Evolutionary conservation across 495 filamentous ascomycete genomes (phyloP), one percentile per base, ranked within the genome.

Genomic region (Rostrohypoxylon terebratum): DNA sequence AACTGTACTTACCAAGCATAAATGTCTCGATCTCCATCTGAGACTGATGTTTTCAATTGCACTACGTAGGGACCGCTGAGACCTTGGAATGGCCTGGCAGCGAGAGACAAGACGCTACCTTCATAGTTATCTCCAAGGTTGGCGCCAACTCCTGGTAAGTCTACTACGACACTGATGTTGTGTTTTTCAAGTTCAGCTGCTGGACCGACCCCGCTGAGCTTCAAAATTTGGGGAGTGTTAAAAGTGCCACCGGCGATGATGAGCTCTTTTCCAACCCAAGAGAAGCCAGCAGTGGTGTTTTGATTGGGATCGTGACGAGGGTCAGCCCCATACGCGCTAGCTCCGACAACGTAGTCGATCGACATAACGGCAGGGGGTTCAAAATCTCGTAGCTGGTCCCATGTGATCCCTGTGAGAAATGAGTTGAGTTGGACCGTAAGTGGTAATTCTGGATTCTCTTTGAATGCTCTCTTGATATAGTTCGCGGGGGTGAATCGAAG

Each of bases 101-200:
- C 73, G 23, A 77, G 55, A 3, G 74, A 75, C 14, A 77, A 36
- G 18, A 81, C 75, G 38, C 74, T 69, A 33, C 74, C 73, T 47
- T 83, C 81, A 60, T 83, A 81, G 73, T 89, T 87, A 63, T 90
- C 88, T 70, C 82, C 82, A 5, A 89, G 79, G 47, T 87, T 87
- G 58, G 81, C 81, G 4, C 87, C 87, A 1, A 90, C 87, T 10
- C 85, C 87, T 8, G 86, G 87, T 0, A 84, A 71, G 23, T 88
- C 77, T 1, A 83, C 74, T 18, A 81, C 68, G 25, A 84, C 80
- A n/a, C 80, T 71, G 47, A 90, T 88, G 9, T 75, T 76, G 61
- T 83, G 79, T 45, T 83, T 79, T 1, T 76, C 62, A 11, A 89
- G 78, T 51, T 88, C 85, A 0, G 80, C 78, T 7, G 78, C 80